Evolutionary conservation across 345 rosid species (phyloP), one percentile per base, ranked within the genome.

Genomic region (Isatis tinctoria): DNA sequence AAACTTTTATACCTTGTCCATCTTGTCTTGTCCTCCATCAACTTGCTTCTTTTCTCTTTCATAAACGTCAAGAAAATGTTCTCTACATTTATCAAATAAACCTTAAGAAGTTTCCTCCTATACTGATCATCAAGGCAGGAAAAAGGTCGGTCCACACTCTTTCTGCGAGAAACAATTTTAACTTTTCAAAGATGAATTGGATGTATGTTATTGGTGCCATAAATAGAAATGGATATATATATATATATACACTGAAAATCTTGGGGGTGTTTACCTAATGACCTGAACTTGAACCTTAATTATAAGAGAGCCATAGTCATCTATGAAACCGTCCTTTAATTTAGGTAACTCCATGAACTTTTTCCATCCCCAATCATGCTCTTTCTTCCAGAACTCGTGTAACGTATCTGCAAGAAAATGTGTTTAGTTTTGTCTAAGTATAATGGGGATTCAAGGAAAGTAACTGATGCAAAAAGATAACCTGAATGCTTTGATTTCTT

Each of bases 281-380:
- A 93, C 96, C 75, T 93, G 97, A 66, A 93, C 96, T 85, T 91
- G 97, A 81, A 94, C 97, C 80, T 87, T 93, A 84, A 93, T 91
- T 22, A 76, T 84, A 17, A 93, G 92, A 11, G 91, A 87, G 79
- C 80, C 98, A 63, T 83, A 80, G 57, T 91, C 94, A 67, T 89
- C 96, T 79, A 91, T 78, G 78, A 93, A 93, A 16, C 51, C 24
- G 1, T 45, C 2, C 5, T 75, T 72, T 44, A 93, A 82, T 80
- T 87, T 89, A 16, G 92, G 83, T 59, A 91, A 82, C 74, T 28
- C n/a, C n/a, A n/a, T n/a, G n/a, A n/a, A n/a, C n/a, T n/a, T n/a
- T n/a, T n/a, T n/a, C n/a, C n/a, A n/a, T n/a, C n/a, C n/a, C n/a
- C n/a, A n/a, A n/a, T n/a, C n/a, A n/a, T n/a, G n/a, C n/a, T n/a